Percentiles rank a stretch among this genome's conserved stretches.
Evolutionary conservation across 345 rosid species (phyloP).

Genomic region (Hibiscus tridactylites): DNA sequence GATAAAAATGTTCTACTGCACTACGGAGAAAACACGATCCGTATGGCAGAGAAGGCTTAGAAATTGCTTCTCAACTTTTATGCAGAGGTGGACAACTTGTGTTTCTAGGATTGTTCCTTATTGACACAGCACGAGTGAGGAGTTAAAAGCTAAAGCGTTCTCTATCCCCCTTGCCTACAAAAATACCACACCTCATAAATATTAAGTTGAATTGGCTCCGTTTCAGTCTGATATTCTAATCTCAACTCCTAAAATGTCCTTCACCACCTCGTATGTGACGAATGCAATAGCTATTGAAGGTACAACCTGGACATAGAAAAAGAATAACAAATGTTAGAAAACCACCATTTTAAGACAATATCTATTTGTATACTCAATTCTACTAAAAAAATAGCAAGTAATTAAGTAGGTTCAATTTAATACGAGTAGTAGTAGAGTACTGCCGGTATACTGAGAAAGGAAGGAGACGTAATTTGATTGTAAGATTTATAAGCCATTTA

Average conservation of each 20-base stretch:
- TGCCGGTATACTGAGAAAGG: not conserved
- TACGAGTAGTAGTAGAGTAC: no score
- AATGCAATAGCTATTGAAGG: slow-evolving; percentile 95
- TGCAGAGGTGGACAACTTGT: no score
- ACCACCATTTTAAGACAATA: not conserved
- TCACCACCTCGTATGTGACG: slow-evolving; percentile 89
- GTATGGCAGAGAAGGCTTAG: no score
- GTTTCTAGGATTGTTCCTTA: no score
- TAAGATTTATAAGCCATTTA: not conserved
- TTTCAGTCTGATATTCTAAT: slow-evolving; percentile 25
- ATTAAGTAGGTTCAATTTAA: not conserved
- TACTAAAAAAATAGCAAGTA: not conserved
- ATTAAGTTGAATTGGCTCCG: no score
- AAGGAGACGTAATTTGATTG: not conserved
- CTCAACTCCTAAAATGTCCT: slow-evolving; percentile 88
- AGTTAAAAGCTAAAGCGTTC: no score
- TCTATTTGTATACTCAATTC: not conserved
- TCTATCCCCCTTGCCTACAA: no score
- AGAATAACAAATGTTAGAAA: not conserved
- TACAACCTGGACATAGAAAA: slow-evolving; percentile 66
- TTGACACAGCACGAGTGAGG: no score
- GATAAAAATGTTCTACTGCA: no score
- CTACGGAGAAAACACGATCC: no score
- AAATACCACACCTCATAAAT: no score
- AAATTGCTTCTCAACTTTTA: no score